A percentile compares a stretch with the other conserved stretches of the same genome.
These are phyloP conservation scores for Epichloe baconii DNA, from an alignment of 2,329 filamentous ascomycete species.

Conservation along the genomic window DNA sequence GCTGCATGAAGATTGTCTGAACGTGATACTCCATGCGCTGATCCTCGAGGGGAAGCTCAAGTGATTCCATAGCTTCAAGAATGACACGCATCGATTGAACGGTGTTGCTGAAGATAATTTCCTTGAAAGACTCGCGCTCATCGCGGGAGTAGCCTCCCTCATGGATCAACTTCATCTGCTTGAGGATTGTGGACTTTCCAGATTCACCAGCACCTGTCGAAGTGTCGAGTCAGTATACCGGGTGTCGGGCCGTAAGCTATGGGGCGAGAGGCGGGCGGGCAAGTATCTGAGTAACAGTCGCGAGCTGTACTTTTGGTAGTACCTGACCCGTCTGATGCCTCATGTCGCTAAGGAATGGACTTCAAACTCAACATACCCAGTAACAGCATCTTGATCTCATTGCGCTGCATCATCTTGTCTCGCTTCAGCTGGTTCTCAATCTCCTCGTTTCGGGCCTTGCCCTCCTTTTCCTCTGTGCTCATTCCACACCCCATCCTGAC, in stretches of 20 bases:
- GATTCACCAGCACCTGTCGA: constrained; percentile 78
- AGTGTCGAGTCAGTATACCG: neutral
- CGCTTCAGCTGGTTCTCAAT: constrained; percentile 99
- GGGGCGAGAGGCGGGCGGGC: neutral
- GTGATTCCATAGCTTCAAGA: constrained; percentile 54
- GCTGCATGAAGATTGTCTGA: constrained; percentile 98
- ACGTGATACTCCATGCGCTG: constrained; percentile 93
- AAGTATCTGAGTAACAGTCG: neutral
- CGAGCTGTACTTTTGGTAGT: neutral
- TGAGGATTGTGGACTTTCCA: constrained; percentile 34
- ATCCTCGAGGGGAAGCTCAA: constrained; percentile 74
- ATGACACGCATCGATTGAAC: constrained; percentile 59
- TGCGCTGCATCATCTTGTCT: constrained; percentile 97
- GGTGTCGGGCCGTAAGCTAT: neutral
- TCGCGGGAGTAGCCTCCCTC: constrained; percentile 98
- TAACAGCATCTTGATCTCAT: constrained; percentile 99
- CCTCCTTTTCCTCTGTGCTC: constrained; percentile 99
- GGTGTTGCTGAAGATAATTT: constrained; percentile 59
- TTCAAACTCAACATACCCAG: constrained; percentile 51
- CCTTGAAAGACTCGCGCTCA: constrained; percentile 56
- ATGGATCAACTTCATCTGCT: constrained; percentile 86
- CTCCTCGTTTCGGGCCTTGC: constrained; percentile 98
- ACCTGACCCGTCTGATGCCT: neutral
- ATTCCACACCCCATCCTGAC: constrained; percentile 97
- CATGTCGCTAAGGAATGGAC: neutral